These are phyloP conservation scores for Aspergillus pseudonomiae DNA, from an alignment of 2,329 filamentous ascomycete genomes.

Conservation along the genomic window DNA sequence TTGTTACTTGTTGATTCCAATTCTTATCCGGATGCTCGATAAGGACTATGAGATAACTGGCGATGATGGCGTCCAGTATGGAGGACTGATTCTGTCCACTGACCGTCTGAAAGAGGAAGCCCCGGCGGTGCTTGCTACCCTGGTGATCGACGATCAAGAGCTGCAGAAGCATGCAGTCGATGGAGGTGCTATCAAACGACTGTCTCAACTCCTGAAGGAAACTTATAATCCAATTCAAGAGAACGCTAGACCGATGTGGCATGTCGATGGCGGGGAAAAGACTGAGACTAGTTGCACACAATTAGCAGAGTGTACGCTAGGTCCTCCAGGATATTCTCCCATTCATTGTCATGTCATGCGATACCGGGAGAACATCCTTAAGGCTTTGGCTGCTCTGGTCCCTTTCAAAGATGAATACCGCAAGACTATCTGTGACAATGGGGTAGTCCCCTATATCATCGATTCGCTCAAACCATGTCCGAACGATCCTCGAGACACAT, in stretches of 20 bases:
- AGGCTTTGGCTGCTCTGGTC: constrained; percentile 79
- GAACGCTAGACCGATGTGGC: constrained; percentile 58
- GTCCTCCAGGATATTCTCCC: constrained; percentile 64
- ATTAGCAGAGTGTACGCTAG: constrained; percentile 54
- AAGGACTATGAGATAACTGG: constrained; percentile 49
- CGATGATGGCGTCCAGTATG: constrained; percentile 43
- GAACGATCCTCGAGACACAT: constrained; percentile 29
- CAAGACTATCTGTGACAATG: constrained; percentile 78
- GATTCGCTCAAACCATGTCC: constrained; percentile 72
- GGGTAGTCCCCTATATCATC: constrained; percentile 78
- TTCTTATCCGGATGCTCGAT: constrained; percentile 68
- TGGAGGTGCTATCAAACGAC: constrained; percentile 61
- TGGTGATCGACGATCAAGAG: constrained; percentile 76
- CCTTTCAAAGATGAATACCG: constrained; percentile 82
- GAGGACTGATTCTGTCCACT: constrained; percentile 44
- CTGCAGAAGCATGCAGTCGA: constrained; percentile 84
- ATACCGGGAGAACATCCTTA: constrained; percentile 74
- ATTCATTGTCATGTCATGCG: constrained; percentile 70
- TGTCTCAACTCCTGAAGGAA: constrained; percentile 67
- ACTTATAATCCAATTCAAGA: constrained; percentile 64
- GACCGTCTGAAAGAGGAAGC: constrained; percentile 68
- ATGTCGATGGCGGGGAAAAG: constrained; percentile 39
- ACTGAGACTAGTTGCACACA: constrained; percentile 24
- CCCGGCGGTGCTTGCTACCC: constrained; percentile 73
- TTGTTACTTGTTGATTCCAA: constrained; percentile 69